Evolutionary conservation across 768 basidiomycete genomes (phyloP).

Genomic region (Naganishia friedmannii): DNA sequence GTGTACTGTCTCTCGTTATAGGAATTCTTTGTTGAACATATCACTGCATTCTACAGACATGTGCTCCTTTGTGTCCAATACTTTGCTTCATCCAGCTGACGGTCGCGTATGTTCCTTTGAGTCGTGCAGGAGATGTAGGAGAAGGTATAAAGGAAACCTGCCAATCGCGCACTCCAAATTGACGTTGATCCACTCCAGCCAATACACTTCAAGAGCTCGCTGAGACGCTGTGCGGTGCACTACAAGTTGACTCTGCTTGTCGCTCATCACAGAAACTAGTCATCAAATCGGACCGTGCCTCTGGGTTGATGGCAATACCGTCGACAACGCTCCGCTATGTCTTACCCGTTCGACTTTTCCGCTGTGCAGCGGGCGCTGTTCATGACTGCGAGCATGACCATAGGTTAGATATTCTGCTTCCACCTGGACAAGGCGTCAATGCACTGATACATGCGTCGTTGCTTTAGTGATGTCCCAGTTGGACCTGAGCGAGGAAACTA

Average conservation of each 20-base stretch:
- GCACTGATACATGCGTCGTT: not conserved
- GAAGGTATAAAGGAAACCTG: not conserved
- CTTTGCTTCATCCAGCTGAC: not conserved
- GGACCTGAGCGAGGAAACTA: conserved; percentile 30
- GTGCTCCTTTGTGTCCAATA: not conserved
- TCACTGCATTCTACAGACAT: not conserved
- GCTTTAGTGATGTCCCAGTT: conserved; percentile 32
- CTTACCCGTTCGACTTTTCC: conserved; percentile 27
- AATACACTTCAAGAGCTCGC: too few relatives aligned
- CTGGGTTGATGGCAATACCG: not conserved
- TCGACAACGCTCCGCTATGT: not conserved
- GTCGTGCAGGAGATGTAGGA: not conserved
- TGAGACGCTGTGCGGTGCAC: not conserved
- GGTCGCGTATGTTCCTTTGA: not conserved
- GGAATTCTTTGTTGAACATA: not conserved
- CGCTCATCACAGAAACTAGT: not conserved
- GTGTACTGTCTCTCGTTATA: not conserved
- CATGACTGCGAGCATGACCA: conserved; percentile 30
- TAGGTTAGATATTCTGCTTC: conserved; percentile 14
- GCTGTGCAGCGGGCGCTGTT: conserved; percentile 27
- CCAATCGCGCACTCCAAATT: not conserved
- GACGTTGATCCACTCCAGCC: too few relatives aligned
- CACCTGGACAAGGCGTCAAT: not conserved
- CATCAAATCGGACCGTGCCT: not conserved
- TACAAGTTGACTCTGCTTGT: not conserved